These are phyloP conservation scores for Mycena kentingensis DNA, from an alignment of 768 basidiomycete species.

Conservation along the genomic window DNA sequence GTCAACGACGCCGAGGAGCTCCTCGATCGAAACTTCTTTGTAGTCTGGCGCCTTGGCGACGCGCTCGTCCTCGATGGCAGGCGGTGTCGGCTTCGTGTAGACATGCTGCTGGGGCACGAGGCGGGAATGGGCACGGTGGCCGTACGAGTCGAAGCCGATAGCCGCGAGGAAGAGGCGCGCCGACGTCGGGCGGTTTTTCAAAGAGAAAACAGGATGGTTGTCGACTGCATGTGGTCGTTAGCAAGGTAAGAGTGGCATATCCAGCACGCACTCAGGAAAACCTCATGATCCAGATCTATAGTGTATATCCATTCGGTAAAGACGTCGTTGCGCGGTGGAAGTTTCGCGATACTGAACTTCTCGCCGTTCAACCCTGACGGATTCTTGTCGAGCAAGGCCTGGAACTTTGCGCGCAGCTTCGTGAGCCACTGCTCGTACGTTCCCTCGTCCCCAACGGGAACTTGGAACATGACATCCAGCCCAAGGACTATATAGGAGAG, in stretches of 20 bases:
- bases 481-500: too few species aligned
- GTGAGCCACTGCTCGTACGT: too few species aligned
- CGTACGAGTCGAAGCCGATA: conserved; percentile 19
- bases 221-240: conserved; percentile 25
- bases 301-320: conserved; percentile 29
- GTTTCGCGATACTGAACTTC: neutral
- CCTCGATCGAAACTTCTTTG: neutral
- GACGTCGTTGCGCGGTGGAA: conserved; percentile 15
- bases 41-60: too few species aligned
- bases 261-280: conserved; percentile 21
- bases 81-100: conserved; percentile 18
- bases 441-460: too few species aligned
- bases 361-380: too few species aligned
- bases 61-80: conserved; percentile 4
- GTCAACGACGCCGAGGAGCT: conserved; percentile 2
- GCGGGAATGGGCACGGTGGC: conserved; percentile 2
- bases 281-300: conserved; percentile 28
- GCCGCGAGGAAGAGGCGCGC: conserved; percentile 5
- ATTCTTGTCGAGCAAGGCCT: too few species aligned
- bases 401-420: too few species aligned
- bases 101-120: conserved; percentile 11
- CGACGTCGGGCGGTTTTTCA: conserved; percentile 6
- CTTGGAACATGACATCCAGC: too few species aligned
- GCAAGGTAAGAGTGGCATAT: conserved; percentile 12
- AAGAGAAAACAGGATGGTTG: conserved; percentile 18